Base-by-base conservation (phyloP, 2,329 filamentous ascomycete genomes). In the Tolypocladium amazonense region DNA sequence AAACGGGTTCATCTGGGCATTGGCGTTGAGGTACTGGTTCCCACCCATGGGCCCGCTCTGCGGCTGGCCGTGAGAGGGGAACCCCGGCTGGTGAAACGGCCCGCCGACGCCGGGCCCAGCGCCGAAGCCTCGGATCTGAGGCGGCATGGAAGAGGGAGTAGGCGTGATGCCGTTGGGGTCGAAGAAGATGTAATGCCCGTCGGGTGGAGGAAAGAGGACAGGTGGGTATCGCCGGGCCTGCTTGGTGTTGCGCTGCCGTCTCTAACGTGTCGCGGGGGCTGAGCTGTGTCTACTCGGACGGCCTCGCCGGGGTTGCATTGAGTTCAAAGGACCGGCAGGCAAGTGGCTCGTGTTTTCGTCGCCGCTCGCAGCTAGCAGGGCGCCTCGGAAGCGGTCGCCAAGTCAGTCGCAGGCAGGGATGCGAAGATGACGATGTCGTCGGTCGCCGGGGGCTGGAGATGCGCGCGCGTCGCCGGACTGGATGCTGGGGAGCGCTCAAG, bases 1-100 rank as follows among this genome's bases (percentile, higher is more conserved):
- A 3, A 91, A 91, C 3, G 87, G 85, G 66, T 85, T 88, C 64
- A 89, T 81, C 69, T 81, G 81, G 57, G 84, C 80, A 71, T 87
- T 89, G 62, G 86, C 82, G 66, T 83, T 86, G 63, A 86, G 84
- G 72, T 94, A 95, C 57, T 88, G 85, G 71, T 89, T 89, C 61
- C 81, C 80, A 64, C 83, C 82, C 60, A 92, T 71, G 54, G 76
- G 81, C 43, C 73, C 75, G 57, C 74, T 76, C 64, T 83, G 81
- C 53, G 77, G 76, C 65, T 83, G 80, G 55, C 68, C 72, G 63
- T 81, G 79, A 43, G 78, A 76, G n/a, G 80, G 76, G 67, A 82
- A 84, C 61, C 81, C 81, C 58, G 72, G 71, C 61, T 76, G 74
- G 64, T 77, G 75, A 64, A 77, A 77, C 35, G 75, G 74, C 64